Conservation (phyloP, 192 early-diverging fungal species). For the Paraglomus brasilianum region DNA sequence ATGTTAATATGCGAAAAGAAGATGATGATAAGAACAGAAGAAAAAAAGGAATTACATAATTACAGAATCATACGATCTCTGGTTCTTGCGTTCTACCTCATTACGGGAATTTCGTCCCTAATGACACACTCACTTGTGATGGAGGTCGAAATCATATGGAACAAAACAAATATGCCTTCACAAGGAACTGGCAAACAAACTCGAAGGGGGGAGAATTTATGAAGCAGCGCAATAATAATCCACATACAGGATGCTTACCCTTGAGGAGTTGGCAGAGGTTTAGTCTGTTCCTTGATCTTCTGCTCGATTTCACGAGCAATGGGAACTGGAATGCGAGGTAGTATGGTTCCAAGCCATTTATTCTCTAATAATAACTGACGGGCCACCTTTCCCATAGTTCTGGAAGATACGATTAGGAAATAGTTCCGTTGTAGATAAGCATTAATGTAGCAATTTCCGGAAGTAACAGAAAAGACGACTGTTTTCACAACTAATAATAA, state of each 20-base stretch:
- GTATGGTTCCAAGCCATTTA: slow-evolving; percentile 77
- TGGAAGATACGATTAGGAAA: slow-evolving; percentile 28
- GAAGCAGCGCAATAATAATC: no score
- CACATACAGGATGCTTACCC: slow-evolving; percentile 21
- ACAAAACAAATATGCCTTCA: no score
- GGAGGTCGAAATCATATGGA: no score
- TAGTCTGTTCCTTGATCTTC: slow-evolving; percentile 48
- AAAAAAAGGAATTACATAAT: no score
- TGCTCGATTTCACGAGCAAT: slow-evolving; percentile 72
- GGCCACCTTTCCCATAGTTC: slow-evolving; percentile 73
- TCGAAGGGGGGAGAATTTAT: no score
- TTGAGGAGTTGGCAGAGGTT: slow-evolving; percentile 7
- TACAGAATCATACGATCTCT: no score
- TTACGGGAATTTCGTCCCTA: no score
- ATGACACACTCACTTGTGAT: no score
- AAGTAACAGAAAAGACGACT: neutral
- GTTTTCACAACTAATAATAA: neutral
- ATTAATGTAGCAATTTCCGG: neutral
- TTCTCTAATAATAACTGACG: slow-evolving; percentile 65
- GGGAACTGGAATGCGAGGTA: slow-evolving; percentile 81
- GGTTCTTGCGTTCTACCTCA: no score
- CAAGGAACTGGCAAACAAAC: no score
- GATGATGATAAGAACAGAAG: no score
- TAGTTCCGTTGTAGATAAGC: neutral
- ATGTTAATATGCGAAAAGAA: no score